These are phyloP conservation scores for Cordyceps tenuipes DNA, from an alignment of 2,329 filamentous ascomycete species.

Conservation along the genomic window DNA sequence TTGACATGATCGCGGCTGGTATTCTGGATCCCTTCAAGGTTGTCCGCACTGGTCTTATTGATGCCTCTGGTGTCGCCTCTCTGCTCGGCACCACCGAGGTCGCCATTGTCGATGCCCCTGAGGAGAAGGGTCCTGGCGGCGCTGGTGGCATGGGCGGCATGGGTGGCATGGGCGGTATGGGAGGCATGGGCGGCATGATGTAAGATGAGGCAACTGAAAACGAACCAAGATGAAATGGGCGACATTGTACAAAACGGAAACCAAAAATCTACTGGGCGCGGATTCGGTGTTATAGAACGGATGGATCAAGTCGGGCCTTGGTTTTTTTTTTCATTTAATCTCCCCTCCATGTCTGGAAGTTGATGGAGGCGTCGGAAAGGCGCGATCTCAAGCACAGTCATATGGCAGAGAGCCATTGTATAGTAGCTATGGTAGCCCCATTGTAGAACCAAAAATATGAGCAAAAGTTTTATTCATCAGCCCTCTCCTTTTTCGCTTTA, in stretches of 20 bases:
- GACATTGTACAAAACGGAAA: conserved; percentile 11
- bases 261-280: conserved; percentile 14
- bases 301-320: conserved; percentile 24
- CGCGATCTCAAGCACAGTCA: neutral
- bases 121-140: conserved; percentile 72
- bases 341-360: conserved; percentile 11
- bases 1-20: conserved; percentile 95
- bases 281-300: conserved; percentile 12
- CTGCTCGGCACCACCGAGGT: conserved; percentile 97
- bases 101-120: conserved; percentile 89
- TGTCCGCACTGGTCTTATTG: conserved; percentile 88
- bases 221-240: conserved; percentile 2
- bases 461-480: conserved; percentile 13
- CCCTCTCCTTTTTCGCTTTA: too few relatives aligned
- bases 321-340: conserved; percentile 14
- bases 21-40: conserved; percentile 99
- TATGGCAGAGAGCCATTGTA: conserved; percentile 20
- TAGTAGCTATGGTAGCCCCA: conserved; percentile 22
- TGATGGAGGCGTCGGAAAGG: conserved; percentile 5
- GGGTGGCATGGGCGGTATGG: conserved; percentile 53
- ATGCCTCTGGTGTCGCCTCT: conserved; percentile 92
- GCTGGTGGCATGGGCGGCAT: conserved; percentile 60
- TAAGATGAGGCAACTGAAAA: conserved; percentile 29
- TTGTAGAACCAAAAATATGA: conserved; percentile 23
- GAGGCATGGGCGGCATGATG: conserved; percentile 55